Base-by-base conservation (phyloP, 805 yeast genomes). In the Wickerhamiella cacticola region DNA sequence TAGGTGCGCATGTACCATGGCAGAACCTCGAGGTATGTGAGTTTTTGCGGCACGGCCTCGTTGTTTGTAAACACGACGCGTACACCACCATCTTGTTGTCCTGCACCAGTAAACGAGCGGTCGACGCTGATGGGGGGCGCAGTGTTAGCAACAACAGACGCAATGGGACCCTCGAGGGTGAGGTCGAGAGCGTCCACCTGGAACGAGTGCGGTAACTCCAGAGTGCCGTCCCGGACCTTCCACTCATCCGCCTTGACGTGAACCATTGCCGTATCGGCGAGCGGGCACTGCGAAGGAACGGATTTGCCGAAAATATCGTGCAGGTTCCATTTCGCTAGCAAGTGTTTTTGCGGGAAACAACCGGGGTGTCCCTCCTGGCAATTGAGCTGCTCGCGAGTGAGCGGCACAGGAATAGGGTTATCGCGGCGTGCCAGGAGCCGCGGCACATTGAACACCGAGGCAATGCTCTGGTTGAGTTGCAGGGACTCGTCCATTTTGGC, bases 1-100 rank as follows among this genome's bases (percentile, higher is more conserved):
- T 82, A 92, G 2, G 85, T 64, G 55, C 89, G 75, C 78, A 87
- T 80, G 61, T 76, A 92, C 97, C 97, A 92, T 0, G 98, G 98
- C 24, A 87, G 68, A 0, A 86, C 72, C 62, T 92, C 96, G 55
- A 78, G 80, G 56, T 83, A 82, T 0, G 77, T 64, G 41, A 88
- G 68, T 1, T 63, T 62, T 2, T 78, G 71, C 1, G 74, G 63
- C 4, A 65, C 62, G 5, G 65, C 55, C 2, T 53, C 54, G 1
- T 86, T 83, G 60, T 89, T 92, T n/a, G 67, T 67, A 56, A 89
- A 73, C 9, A 79, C 82, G 0, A 82, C 75, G 59, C 96, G 78
- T 52, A 89, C 70, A 0, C 95, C 96, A 49, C 97, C 97, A 51
- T 76, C 72, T 58, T 86, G 96, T 61, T 83, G 94, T 1, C 95